Conservation (phyloP, 257 asterid genomes). For the Anisodus tanguticus region DNA sequence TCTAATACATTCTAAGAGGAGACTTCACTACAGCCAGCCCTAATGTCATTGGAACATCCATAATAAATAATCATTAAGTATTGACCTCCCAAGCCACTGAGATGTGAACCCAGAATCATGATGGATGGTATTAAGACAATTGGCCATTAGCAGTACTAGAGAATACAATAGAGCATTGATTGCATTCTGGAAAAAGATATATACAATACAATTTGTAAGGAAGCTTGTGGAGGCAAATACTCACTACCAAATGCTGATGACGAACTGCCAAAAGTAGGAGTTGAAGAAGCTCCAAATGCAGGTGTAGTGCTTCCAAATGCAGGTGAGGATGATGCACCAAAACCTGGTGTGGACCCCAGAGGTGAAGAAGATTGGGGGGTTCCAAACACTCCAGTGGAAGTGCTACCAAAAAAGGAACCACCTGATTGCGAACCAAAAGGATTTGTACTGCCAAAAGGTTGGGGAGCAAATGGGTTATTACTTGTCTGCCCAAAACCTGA, state of each 20-base stretch:
- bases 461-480: slow-evolving; percentile 92
- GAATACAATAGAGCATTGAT: background rate
- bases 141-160: background rate
- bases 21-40: background rate
- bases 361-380: slow-evolving; percentile 78
- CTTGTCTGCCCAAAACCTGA: slow-evolving; percentile 87
- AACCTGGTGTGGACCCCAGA: slow-evolving; percentile 81
- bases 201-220: background rate
- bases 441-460: slow-evolving; percentile 80
- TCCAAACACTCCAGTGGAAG: slow-evolving; percentile 93
- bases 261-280: slow-evolving; percentile 76
- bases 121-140: background rate
- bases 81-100: background rate
- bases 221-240: slow-evolving; percentile 25
- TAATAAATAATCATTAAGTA: background rate
- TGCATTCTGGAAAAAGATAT: background rate
- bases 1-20: background rate
- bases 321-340: slow-evolving; percentile 93
- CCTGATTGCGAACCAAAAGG: slow-evolving; percentile 93
- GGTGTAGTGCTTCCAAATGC: slow-evolving; percentile 56
- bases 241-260: slow-evolving; percentile 72
- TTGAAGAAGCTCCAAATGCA: slow-evolving; percentile 83
- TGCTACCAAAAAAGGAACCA: slow-evolving; percentile 85
- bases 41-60: slow-evolving; percentile 16
- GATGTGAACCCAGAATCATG: slow-evolving; percentile 13